Evolutionary conservation across 306 rosid genomes (phyloP).

Genomic region (Oxytropis ochrocephala): DNA sequence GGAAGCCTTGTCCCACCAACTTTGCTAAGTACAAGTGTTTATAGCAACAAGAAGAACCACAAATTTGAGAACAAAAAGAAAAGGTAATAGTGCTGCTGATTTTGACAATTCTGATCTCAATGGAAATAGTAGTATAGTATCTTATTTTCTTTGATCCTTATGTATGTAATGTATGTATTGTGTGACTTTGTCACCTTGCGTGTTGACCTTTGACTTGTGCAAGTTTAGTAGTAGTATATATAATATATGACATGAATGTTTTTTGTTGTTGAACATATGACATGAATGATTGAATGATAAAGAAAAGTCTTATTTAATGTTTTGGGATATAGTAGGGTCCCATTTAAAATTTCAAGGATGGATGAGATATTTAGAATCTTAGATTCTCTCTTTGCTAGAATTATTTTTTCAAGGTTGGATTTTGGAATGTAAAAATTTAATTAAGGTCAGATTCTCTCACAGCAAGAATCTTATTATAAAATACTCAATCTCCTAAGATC

Average conservation of each 20-base stretch:
- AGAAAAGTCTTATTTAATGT: neutral
- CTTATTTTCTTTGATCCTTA: no score
- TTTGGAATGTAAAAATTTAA: neutral
- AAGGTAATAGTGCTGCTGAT: neutral
- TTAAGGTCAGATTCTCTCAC: neutral
- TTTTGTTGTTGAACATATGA: no score
- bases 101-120: neutral
- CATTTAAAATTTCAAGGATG: neutral
- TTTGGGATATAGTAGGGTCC: neutral
- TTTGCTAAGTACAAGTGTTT: neutral
- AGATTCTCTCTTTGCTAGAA: neutral
- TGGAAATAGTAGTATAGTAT: neutral
- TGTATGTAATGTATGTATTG: neutral
- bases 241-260: neutral
- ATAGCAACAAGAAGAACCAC: conserved; percentile 9
- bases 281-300: neutral
- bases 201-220: conserved; percentile 31
- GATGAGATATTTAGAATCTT: neutral
- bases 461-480: neutral
- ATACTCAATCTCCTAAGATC: neutral
- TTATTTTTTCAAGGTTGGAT: neutral
- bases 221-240: no score
- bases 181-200: neutral
- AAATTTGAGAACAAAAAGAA: neutral
- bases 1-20: conserved; percentile 50